Conservation (phyloP, 805 yeast genomes). For the Cyberlindnera mrakii region DNA sequence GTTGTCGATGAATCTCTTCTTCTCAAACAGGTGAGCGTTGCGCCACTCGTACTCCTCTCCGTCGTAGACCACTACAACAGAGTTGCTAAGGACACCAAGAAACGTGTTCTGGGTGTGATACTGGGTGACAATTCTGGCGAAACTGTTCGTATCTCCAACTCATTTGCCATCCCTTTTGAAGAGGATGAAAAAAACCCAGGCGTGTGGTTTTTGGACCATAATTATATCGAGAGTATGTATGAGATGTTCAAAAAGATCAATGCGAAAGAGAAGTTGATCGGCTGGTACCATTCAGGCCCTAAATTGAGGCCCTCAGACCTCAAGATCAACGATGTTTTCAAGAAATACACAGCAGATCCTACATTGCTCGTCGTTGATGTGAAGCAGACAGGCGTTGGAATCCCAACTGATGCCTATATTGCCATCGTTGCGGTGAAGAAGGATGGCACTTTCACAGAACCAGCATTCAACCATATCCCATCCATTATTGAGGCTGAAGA, state of each 20-base stretch:
- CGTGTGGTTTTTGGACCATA: slow-evolving; percentile 97
- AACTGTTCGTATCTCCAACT: slow-evolving; percentile 73
- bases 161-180: slow-evolving; percentile 96
- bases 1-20: slow-evolving; percentile 19
- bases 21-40: slow-evolving; percentile 72
- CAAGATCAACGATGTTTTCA: slow-evolving; percentile 85
- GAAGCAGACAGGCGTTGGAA: slow-evolving; percentile 66
- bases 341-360: slow-evolving; percentile 75
- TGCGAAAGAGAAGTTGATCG: slow-evolving; percentile 92
- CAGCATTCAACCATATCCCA: slow-evolving; percentile 90
- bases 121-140: slow-evolving; percentile 66
- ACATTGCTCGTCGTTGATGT: slow-evolving; percentile 88
- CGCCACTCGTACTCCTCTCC: slow-evolving; percentile 89
- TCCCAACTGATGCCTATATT: slow-evolving; percentile 92
- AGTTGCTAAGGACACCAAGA: slow-evolving; percentile 63
- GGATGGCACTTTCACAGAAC: slow-evolving; percentile 90
- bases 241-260: slow-evolving; percentile 97
- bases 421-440: slow-evolving; percentile 94
- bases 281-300: slow-evolving; percentile 99
- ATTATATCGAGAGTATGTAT: slow-evolving; percentile 91
- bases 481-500: slow-evolving; percentile 94
- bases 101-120: slow-evolving; percentile 90
- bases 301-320: slow-evolving; percentile 83
- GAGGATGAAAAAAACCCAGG: slow-evolving; percentile 88
- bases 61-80: slow-evolving; percentile 95